Evolutionary conservation across 176 grass and related monocot genomes (phyloP).

Genomic region (Aegilops bicornis): DNA sequence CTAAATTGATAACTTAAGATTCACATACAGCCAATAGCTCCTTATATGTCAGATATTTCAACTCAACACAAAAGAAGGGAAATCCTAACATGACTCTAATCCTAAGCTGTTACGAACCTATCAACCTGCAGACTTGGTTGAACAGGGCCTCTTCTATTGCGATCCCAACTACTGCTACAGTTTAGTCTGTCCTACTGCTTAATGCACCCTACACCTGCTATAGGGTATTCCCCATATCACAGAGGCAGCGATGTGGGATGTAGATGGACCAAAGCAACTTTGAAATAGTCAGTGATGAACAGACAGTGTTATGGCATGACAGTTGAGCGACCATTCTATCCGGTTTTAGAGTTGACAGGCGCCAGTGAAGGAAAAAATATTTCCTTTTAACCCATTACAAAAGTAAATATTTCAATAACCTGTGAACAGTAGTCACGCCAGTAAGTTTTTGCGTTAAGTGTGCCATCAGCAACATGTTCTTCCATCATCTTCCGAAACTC

Average conservation of each 20-base stretch:
- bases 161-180: not conserved
- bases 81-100: slow-evolving; percentile 5
- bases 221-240: not conserved
- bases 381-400: not conserved
- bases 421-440: slow-evolving; percentile 87
- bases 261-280: not conserved
- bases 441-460: slow-evolving; percentile 82
- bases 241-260: not conserved
- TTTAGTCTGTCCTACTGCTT: not conserved
- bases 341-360: not conserved
- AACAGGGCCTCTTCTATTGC: not conserved
- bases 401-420: slow-evolving; percentile 47
- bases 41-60: not conserved
- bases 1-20: not conserved
- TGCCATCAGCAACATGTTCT: slow-evolving; percentile 68
- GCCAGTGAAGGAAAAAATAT: not conserved
- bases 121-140: not conserved
- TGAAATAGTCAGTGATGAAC: not conserved
- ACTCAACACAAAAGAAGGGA: not conserved
- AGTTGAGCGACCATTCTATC: not conserved
- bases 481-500: slow-evolving; percentile 86
- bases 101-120: not conserved
- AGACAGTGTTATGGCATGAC: not conserved
- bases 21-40: not conserved
- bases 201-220: not conserved